These are phyloP conservation scores for Monilinia fructigena DNA, from an alignment of 2,329 filamentous ascomycete species.

Conservation along the genomic window DNA sequence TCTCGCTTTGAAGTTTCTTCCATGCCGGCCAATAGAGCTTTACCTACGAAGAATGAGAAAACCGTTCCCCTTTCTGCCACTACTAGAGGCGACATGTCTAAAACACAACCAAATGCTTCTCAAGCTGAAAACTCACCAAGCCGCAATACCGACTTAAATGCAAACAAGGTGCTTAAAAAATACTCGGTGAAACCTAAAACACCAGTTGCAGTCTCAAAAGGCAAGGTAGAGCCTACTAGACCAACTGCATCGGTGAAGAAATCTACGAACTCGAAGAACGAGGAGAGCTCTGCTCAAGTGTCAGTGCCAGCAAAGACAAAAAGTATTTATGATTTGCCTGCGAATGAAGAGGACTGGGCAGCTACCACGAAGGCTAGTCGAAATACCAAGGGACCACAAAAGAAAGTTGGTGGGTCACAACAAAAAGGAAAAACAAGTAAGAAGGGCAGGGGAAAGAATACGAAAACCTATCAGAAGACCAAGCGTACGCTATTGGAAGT, in stretches of 20 bases:
- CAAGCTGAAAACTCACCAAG: neutral
- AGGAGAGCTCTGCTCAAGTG: neutral
- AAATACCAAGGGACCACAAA: neutral
- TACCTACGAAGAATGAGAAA: neutral
- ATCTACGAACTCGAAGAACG: neutral
- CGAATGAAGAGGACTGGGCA: neutral
- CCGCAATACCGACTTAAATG: neutral
- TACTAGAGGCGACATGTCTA: neutral
- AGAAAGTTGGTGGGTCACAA: neutral
- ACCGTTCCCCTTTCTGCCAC: neutral
- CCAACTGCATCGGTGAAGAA: neutral
- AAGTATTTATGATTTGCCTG: slow-evolving; percentile 17
- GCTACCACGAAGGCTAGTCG: neutral
- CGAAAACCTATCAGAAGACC: neutral
- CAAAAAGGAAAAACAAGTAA: neutral
- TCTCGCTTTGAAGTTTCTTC: neutral
- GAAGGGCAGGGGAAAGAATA: slow-evolving; percentile 6
- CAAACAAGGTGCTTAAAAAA: neutral
- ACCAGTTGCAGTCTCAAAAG: neutral
- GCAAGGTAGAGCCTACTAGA: neutral
- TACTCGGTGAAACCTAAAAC: slow-evolving; percentile 10
- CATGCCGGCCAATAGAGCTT: neutral
- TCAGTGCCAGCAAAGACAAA: neutral
- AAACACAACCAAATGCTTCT: neutral
- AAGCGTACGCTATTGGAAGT: neutral